Percentiles rank a stretch among this genome's conserved stretches.
These are phyloP conservation scores for Pseudonectria buxi DNA, from an alignment of 2,329 filamentous ascomycete species.

Conservation along the genomic window DNA sequence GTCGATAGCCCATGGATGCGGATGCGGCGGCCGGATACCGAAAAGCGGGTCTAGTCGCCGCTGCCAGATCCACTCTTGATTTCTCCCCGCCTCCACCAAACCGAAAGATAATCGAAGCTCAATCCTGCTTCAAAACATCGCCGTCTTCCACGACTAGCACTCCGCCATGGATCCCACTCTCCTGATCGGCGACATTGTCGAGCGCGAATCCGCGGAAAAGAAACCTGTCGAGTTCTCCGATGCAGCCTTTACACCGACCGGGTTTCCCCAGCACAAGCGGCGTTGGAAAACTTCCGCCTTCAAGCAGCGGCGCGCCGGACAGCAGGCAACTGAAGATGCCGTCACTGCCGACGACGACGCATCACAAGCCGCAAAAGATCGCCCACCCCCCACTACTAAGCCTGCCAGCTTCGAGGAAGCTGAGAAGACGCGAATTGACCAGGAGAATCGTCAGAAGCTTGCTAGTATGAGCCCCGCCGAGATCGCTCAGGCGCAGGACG, in stretches of 20 bases:
- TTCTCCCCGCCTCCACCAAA: too few relatives aligned
- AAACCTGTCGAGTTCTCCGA: conserved; percentile 55
- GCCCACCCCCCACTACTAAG: background rate
- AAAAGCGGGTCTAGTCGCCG: too few relatives aligned
- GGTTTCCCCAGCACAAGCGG: conserved; percentile 86
- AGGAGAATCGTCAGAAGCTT: conserved; percentile 70
- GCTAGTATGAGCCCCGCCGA: conserved; percentile 74
- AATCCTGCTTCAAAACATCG: conserved; percentile 1
- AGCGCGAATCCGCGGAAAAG: conserved; percentile 56
- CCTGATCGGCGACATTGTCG: conserved; percentile 69
- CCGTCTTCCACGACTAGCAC: conserved; percentile 3
- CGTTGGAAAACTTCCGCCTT: conserved; percentile 68
- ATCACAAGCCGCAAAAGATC: conserved; percentile 3
- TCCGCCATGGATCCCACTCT: conserved; percentile 38
- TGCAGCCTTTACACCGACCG: conserved; percentile 43
- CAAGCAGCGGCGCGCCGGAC: conserved; percentile 49
- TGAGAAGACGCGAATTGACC: conserved; percentile 69
- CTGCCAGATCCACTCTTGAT: too few relatives aligned
- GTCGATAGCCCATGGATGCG: too few relatives aligned
- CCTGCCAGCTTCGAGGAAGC: conserved; percentile 33
- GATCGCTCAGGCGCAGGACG: conserved; percentile 71
- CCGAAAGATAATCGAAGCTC: background rate
- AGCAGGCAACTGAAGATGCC: conserved; percentile 10
- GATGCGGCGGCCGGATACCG: too few relatives aligned
- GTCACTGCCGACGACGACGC: too few relatives aligned